Percentiles rank a stretch among this genome's conserved stretches.
Evolutionary conservation across 352 stramenopile species (phyloP).

Genomic region (Pythium brassicae): DNA sequence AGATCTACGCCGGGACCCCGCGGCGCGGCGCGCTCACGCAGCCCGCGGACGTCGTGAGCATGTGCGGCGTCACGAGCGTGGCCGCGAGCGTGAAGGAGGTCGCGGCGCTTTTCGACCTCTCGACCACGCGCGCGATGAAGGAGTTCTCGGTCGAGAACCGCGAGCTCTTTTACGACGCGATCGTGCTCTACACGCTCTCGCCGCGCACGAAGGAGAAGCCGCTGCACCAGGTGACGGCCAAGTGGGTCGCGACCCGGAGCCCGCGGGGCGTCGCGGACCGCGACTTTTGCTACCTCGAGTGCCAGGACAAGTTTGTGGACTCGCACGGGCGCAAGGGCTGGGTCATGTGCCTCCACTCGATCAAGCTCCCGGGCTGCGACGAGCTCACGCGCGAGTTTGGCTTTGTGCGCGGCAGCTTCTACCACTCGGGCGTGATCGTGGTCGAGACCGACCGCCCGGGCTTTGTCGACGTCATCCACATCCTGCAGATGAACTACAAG

Average conservation of each 20-base stretch:
- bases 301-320: conserved; percentile 86
- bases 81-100: conserved; percentile 68
- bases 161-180: conserved; percentile 65
- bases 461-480: conserved; percentile 80
- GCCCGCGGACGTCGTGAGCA: conserved; percentile 33
- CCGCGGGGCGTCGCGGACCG: conserved; percentile 58
- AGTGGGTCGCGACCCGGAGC: conserved; percentile 67
- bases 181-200: conserved; percentile 68
- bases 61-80: conserved; percentile 80
- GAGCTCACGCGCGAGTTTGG: conserved; percentile 74
- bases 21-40: conserved; percentile 21
- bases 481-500: conserved; percentile 83
- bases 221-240: conserved; percentile 82
- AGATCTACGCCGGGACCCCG: conserved; percentile 66
- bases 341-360: conserved; percentile 81
- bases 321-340: conserved; percentile 72
- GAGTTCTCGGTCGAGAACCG: conserved; percentile 50
- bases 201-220: conserved; percentile 65
- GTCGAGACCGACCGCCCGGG: conserved; percentile 67
- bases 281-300: conserved; percentile 80
- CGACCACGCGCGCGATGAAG: conserved; percentile 63
- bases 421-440: conserved; percentile 83
- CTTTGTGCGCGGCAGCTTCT: conserved; percentile 71
- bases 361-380: conserved; percentile 74
- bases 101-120: conserved; percentile 63